Base-by-base conservation (phyloP, 164 flowering plant genomes). In the Chloranthus sessilifolius region DNA sequence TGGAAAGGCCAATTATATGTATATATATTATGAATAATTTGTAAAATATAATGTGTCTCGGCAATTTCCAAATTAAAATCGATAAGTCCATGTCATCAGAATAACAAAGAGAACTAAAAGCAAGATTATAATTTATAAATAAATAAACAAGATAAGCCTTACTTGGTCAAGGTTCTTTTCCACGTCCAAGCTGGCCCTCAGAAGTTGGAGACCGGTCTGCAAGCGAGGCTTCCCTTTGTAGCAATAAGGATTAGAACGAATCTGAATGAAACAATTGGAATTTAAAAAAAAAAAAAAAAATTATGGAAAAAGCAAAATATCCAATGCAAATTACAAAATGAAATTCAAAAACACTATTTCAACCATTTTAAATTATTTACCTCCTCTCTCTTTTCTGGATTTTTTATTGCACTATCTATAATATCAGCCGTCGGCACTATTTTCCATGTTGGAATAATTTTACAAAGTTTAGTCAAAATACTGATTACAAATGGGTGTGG, bases 181-280 rank as follows among this genome's bases (percentile, higher is more conserved):
- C 3, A 88, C 49, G 5, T 78, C 81, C 43, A 66, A 2, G 52
- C 87, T 78, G 53, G 67, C 69, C 16, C 33, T 62, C 6, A 81
- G 45, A 40, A 85, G 82, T 41, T 85, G 77, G 14, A 64, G 1
- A 7, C 73, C 97, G 0, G 97, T 88, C 56, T 68, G 68, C 74
- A 88, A 58, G 11, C 97, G 84, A 12, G 80, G 85, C 25, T 69
- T 57, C 16, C 95, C 97, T 38, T 82, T 83, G 78, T 88, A 88
- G 66, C 95, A 88, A 21, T 68, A 75, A 2, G 71, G 75, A 37
- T 85, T 88, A 6, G 58, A 55, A 14, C 90, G 74, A 28, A 88
- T 48, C 92, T 86, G 72, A 5, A 42, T 12, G 2, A 3, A 10
- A 3, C 16, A 37, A 4, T 20, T 6, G 22, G 12, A 42, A 19